A percentile compares a stretch with the other conserved stretches of the same genome.
phyloP scores from a whole-genome alignment of 257 asterid genomes.

The Salvia miltiorrhiza region DNA sequence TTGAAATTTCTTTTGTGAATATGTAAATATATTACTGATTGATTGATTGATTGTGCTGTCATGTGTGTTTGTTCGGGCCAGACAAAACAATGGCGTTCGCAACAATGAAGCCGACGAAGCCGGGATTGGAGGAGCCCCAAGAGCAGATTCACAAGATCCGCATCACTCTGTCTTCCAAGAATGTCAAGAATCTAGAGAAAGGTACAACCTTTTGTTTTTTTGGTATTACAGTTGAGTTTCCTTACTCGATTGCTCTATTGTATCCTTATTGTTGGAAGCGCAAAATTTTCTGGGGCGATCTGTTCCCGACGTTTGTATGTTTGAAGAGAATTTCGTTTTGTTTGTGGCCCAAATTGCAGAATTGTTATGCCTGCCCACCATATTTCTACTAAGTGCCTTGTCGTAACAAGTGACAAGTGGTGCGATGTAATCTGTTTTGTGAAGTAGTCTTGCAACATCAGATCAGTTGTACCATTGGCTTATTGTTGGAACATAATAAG shows the following conservation, averaged over 20 bases:
- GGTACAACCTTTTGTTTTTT: constrained; percentile 2
- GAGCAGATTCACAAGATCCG: constrained; percentile 48
- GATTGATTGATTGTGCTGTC: neutral
- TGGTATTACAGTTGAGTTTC: neutral
- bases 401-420: neutral
- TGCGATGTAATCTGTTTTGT: neutral
- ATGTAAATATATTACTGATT: neutral
- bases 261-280: neutral
- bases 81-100: constrained; percentile 39
- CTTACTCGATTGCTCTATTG: neutral
- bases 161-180: constrained; percentile 44
- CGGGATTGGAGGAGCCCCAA: constrained; percentile 44
- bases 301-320: neutral
- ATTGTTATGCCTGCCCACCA: neutral
- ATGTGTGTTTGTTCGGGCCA: neutral
- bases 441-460: neutral
- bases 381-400: neutral
- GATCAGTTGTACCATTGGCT: neutral
- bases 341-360: neutral
- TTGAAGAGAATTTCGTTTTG: neutral
- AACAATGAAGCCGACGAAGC: constrained; percentile 42
- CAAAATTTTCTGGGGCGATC: neutral
- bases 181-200: constrained; percentile 48
- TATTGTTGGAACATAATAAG: no score
- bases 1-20: neutral